These are phyloP conservation scores for Sphagnum magellanicum DNA, from an alignment of 228 moss, liverwort and hornwort species.

Conservation along the genomic window DNA sequence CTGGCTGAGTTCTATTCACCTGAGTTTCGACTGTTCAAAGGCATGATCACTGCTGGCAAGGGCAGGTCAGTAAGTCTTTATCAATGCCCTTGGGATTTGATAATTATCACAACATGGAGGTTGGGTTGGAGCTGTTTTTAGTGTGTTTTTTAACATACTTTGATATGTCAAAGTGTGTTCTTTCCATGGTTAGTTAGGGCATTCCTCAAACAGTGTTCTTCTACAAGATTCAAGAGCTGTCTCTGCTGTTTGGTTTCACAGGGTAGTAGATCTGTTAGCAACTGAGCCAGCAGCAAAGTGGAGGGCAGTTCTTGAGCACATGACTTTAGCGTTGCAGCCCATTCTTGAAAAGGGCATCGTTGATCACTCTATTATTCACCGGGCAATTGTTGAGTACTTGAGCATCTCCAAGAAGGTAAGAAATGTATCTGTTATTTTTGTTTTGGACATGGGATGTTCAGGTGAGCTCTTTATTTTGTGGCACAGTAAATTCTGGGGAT, in stretches of 20 bases:
- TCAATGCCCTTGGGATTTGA: background rate
- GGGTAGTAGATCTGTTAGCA: constrained; percentile 62
- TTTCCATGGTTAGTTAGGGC: background rate
- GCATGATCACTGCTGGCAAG: constrained; percentile 49
- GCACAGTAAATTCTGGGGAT: background rate
- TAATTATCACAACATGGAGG: background rate
- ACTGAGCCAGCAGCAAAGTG: constrained; percentile 69
- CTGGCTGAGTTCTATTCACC: constrained; percentile 94
- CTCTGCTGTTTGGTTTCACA: constrained; percentile 12
- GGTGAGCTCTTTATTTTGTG: background rate
- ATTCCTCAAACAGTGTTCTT: background rate
- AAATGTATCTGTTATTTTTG: background rate
- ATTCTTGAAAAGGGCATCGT: constrained; percentile 96
- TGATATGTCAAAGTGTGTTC: background rate
- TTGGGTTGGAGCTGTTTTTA: too few species aligned
- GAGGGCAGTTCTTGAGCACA: constrained; percentile 74
- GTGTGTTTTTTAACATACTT: background rate
- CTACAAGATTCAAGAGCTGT: background rate
- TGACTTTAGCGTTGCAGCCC: constrained; percentile 85
- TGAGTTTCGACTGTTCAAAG: constrained; percentile 92
- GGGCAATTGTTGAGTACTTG: constrained; percentile 82
- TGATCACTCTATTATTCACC: constrained; percentile 90
- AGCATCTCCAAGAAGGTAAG: constrained; percentile 77
- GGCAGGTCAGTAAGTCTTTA: constrained; percentile 39
- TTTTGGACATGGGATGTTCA: background rate